Evolutionary conservation across 129 eudicot species (phyloP), one percentile per base, ranked within the genome.

Genomic region (Escallonia herrerae): DNA sequence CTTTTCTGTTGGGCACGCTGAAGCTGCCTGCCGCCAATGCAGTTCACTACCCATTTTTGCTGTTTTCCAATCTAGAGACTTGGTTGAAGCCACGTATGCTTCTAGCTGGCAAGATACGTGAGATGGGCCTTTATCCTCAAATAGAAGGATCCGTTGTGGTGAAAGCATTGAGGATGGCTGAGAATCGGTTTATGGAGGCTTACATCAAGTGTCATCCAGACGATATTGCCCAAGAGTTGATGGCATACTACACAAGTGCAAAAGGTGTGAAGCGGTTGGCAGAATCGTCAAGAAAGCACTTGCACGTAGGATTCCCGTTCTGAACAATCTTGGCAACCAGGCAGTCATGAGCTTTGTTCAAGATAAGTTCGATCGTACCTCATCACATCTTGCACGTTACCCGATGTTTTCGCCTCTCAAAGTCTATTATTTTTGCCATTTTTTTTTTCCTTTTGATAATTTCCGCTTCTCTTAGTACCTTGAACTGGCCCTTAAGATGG

Each of bases 141-240:
- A 70, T 90, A 7, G 67, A 86, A n/a, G 95, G 95, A 56, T 69
- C 72, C 12, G 53, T 15, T 51, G 11, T 86, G 74, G 43, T 90
- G 40, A 81, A 79, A 39, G 95, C 97, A 43, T 70, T 90, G 75
- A 83, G 95, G 81, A 90, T 90, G 95, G 58, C 77, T 0, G 95
- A 90, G 45, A 69, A 71, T 65, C 60, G 95, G 58, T 90, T 90
- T 71, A 38, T 65, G 22, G 65, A 72, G 50, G 91, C 72, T 7
- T 90, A 65, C 64, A 74, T 90, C 11, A 48, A 55, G 5, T 81
- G 95, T 73, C 95, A 90, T 42, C 81, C 77, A 4, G 43, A 63
- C 2, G 78, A 79, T 56, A 73, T 79, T 77, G 78, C 86, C 4
- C 38, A 81, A 3, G 84, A 81, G 64, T 81, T 90, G 74, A 77